Percentiles rank a stretch among this genome's conserved stretches.
These are phyloP conservation scores for Cardamine chenopodiifolia DNA, from an alignment of 345 rosid species.

Conservation along the genomic window DNA sequence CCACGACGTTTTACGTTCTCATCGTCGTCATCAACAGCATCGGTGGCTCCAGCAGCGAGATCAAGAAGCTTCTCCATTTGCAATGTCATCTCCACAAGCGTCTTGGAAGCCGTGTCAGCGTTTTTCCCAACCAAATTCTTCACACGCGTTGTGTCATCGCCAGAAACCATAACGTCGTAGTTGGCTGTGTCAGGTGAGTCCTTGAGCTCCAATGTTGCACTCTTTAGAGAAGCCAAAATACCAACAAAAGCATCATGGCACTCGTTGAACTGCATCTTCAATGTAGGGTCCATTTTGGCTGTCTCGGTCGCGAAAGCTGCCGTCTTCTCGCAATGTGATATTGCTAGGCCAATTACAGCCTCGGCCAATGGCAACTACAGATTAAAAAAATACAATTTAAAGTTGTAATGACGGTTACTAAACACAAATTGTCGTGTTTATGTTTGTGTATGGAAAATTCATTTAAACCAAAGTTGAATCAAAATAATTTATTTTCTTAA, in stretches of 20 bases:
- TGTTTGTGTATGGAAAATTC: background rate
- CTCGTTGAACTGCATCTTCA: constrained; percentile 18
- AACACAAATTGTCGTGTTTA: background rate
- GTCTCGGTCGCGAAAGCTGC: constrained; percentile 17
- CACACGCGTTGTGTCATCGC: constrained; percentile 19
- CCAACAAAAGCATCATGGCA: constrained; percentile 29
- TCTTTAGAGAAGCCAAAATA: constrained; percentile 33
- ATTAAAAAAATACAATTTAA: background rate
- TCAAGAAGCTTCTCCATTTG: constrained; percentile 42
- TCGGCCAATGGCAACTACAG: constrained; percentile 25
- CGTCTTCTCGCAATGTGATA: constrained; percentile 31
- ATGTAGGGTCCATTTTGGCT: constrained; percentile 10
- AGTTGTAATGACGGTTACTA: background rate
- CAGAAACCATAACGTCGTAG: constrained; percentile 33
- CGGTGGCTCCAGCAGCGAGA: constrained; percentile 37
- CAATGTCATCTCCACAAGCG: constrained; percentile 24
- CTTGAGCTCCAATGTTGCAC: constrained; percentile 16
- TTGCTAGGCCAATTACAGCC: constrained; percentile 16
- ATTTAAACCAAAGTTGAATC: background rate
- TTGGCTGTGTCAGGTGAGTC: constrained; percentile 37
- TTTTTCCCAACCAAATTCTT: constrained; percentile 14
- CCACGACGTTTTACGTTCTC: constrained; percentile 32
- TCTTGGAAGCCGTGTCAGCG: constrained; percentile 20
- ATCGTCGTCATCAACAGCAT: constrained; percentile 30
- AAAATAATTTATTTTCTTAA: background rate